A percentile compares a stretch with the other conserved stretches of the same genome.
Conservation (phyloP, 2,329 filamentous ascomycete genomes). For the Cladophialophora exuberans region DNA sequence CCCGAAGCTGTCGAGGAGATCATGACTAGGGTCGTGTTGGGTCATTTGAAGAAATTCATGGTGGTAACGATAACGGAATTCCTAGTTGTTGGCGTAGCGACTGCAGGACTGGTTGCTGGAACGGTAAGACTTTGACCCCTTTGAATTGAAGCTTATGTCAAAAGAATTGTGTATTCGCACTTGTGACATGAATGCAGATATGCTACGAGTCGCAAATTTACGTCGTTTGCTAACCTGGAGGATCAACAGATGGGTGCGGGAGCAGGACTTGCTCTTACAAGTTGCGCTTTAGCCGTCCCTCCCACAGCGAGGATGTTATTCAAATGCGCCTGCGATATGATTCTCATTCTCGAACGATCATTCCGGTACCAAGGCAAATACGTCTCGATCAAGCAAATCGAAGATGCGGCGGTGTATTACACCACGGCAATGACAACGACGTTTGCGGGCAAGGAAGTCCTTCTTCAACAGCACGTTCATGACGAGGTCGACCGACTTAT, state of each 20-base stretch:
- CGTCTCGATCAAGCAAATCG: slow-evolving; percentile 33
- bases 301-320: slow-evolving; percentile 39
- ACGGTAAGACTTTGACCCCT: slow-evolving; percentile 22
- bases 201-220: no score
- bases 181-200: background rate
- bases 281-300: slow-evolving; percentile 35
- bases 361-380: slow-evolving; percentile 35
- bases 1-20: slow-evolving; percentile 33
- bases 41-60: slow-evolving; percentile 31
- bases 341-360: slow-evolving; percentile 37
- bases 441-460: slow-evolving; percentile 29
- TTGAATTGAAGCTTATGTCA: background rate
- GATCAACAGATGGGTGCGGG: slow-evolving; percentile 33
- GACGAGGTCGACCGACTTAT: slow-evolving; percentile 30
- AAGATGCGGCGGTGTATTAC: slow-evolving; percentile 33
- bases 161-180: background rate
- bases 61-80: slow-evolving; percentile 27
- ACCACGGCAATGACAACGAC: slow-evolving; percentile 30
- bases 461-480: slow-evolving; percentile 31
- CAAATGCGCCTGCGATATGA: slow-evolving; percentile 40
- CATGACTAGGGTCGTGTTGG: slow-evolving; percentile 31
- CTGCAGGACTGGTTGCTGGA: slow-evolving; percentile 25
- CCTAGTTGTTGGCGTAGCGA: slow-evolving; percentile 18
- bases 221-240: no score
- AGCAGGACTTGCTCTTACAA: slow-evolving; percentile 33